phyloP scores from a whole-genome alignment of 176 grass and related monocot species.

The Olyra latifolia region DNA sequence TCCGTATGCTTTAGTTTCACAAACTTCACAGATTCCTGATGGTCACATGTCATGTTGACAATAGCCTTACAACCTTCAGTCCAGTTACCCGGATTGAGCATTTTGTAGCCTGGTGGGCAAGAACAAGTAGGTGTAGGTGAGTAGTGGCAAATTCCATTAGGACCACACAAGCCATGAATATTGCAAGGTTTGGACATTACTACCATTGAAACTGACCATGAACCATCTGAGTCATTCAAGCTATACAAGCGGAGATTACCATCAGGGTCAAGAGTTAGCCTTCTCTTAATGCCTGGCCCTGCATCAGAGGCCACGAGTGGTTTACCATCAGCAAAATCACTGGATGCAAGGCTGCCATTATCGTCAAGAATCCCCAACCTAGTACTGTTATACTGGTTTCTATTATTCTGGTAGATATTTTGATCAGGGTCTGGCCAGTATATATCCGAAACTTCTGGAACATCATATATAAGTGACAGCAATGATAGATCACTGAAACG shows the following conservation, averaged over 20 bases:
- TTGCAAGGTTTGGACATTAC: constrained; percentile 48
- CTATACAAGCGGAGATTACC: constrained; percentile 57
- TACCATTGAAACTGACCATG: constrained; percentile 49
- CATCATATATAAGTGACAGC: constrained; percentile 29
- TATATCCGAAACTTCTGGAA: constrained; percentile 35
- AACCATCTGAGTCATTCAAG: constrained; percentile 33
- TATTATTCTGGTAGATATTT: background rate
- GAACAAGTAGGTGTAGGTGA: constrained; percentile 45
- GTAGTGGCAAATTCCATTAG: constrained; percentile 37
- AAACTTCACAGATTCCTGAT: constrained; percentile 1
- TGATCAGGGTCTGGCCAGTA: constrained; percentile 50
- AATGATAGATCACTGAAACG: constrained; percentile 30
- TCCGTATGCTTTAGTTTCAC: constrained; percentile 13
- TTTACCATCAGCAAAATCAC: constrained; percentile 29
- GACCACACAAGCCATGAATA: constrained; percentile 52
- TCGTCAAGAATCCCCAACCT: constrained; percentile 14
- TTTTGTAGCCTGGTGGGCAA: constrained; percentile 44
- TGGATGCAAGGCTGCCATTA: constrained; percentile 22
- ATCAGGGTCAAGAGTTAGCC: constrained; percentile 49
- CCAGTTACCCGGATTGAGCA: constrained; percentile 44
- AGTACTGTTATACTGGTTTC: constrained; percentile 43
- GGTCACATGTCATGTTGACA: constrained; percentile 12
- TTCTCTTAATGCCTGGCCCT: constrained; percentile 28
- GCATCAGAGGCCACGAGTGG: constrained; percentile 40
- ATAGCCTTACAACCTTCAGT: constrained; percentile 37